Evolutionary conservation across 345 rosid species (phyloP), one percentile per base, ranked within the genome.

Genomic region (Rhizophora apiculata): DNA sequence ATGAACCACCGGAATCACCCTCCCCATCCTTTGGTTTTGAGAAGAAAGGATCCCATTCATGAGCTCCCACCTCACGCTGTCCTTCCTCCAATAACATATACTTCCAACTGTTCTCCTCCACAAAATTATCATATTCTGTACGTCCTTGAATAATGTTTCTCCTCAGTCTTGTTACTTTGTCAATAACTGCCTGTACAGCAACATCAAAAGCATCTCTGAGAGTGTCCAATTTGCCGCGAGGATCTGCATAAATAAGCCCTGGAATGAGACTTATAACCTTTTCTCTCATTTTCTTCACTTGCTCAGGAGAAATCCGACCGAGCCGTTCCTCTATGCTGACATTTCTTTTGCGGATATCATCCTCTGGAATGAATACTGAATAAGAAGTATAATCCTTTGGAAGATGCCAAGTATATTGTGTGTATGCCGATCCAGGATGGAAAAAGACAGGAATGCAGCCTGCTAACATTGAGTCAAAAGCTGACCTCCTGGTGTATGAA

Each of bases 41-140:
- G 83, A 92, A 92, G 88, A 92, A 92, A 0, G 96, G 96, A 64
- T 92, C 98, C 98, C 98, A 92, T 27, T 82, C 95, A 60, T 92
- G 98, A 20, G 80, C 85, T 22, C 98, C 96, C 0, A 78, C 95
- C 68, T 87, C 86, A 3, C 95, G 78, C 55, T 89, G 86, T 26
- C 96, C 98, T 79, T 86, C 90, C 29, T 92, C 98, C 67, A 92
- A 72, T 74, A 92, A 82, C 0, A 82, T 91, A 53, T 92, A 92
- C 74, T 92, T 92, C 98, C 98, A 92, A 67, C 96, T 85, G 71
- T 93, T 91, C 83, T 89, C 97, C 77, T 86, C 97, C 76, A 89
- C 81, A 57, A 93, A 93, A 70, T 88, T 74, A 74, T 93, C 96
- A 43, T 85, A 89, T 72, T 91, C 94, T 24, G 88, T 83, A 4